A percentile compares a stretch with the other conserved stretches of the same genome.
Conservation (phyloP, 768 basidiomycete genomes). For the Tricholoma sp. region DNA sequence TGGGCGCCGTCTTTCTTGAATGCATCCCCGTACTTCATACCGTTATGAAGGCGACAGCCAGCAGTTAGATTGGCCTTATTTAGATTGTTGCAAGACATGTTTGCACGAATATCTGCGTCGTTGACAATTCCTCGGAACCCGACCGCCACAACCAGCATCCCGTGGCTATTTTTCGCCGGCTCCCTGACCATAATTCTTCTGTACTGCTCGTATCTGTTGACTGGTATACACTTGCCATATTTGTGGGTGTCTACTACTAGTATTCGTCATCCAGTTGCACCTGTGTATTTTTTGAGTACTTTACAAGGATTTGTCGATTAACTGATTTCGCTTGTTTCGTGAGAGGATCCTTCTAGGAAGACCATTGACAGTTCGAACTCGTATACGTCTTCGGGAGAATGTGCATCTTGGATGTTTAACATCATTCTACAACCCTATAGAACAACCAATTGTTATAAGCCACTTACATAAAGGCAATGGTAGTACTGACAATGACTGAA, state of each 20-base stretch:
- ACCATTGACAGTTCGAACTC: background rate
- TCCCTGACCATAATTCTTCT: background rate
- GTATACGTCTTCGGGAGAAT: background rate
- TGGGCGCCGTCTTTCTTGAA: slow-evolving; percentile 6
- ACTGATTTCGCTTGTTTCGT: too few species aligned
- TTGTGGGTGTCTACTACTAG: too few species aligned
- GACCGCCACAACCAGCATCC: background rate
- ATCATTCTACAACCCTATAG: slow-evolving; percentile 8
- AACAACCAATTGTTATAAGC: background rate
- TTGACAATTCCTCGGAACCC: too few species aligned
- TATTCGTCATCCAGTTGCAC: too few species aligned
- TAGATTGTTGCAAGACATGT: background rate
- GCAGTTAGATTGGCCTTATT: background rate
- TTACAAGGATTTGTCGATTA: too few species aligned
- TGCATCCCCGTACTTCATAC: slow-evolving; percentile 12
- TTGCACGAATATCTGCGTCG: background rate
- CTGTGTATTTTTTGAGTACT: too few species aligned
- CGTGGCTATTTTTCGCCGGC: background rate
- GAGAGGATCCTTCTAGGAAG: background rate
- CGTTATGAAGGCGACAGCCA: background rate
- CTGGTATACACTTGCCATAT: background rate
- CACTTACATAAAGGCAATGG: background rate
- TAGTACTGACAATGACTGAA: slow-evolving; percentile 5
- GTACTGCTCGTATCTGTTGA: background rate
- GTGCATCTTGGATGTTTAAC: background rate